Conservation (phyloP, 306 rosid genomes). For the Senna siamea region DNA sequence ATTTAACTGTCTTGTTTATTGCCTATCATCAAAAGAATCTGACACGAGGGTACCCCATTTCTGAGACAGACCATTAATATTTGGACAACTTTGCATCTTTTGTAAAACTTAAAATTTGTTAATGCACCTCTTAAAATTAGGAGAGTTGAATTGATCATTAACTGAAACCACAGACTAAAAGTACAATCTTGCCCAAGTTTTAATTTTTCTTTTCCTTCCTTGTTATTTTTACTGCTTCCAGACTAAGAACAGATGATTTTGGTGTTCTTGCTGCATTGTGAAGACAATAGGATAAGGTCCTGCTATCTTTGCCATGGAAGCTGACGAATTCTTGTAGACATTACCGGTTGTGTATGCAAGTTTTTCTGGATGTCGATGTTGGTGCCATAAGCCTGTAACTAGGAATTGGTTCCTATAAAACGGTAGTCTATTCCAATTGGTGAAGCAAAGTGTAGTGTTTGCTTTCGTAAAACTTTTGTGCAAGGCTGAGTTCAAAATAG, state of each 20-base stretch:
- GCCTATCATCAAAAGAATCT: not conserved
- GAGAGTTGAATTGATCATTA: not conserved
- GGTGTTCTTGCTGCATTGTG: constrained; percentile 18
- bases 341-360: not conserved
- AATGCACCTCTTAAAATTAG: not conserved
- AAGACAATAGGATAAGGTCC: no score
- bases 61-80: no score
- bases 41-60: not conserved
- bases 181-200: constrained; percentile 4
- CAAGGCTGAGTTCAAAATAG: not conserved
- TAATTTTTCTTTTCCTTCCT: not conserved
- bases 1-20: not conserved
- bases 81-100: not conserved
- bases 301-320: no score
- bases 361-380: no score
- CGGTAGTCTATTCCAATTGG: not conserved
- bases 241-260: constrained; percentile 38
- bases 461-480: not conserved
- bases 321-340: not conserved
- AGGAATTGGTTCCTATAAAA: not conserved
- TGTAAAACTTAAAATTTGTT: not conserved
- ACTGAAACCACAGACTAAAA: no score
- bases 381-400: no score
- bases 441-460: not conserved
- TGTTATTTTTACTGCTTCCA: no score